Base-by-base conservation (phyloP, 2,329 filamentous ascomycete species). In the Bipolaris sorokiniana region DNA sequence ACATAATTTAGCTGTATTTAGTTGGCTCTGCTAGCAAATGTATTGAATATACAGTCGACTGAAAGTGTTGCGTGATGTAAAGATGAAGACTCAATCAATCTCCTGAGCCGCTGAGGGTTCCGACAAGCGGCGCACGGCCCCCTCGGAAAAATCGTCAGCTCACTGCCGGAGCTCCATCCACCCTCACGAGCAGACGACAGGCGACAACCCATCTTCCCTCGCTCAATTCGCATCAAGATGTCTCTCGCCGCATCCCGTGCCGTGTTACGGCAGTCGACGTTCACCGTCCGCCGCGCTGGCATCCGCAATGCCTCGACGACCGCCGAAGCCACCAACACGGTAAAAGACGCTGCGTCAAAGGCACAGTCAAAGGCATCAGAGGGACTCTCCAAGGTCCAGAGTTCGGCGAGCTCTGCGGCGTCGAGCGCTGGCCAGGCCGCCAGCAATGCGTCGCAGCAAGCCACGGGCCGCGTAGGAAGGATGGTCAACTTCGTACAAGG, bases 401-500 rank as follows among this genome's bases (percentile, higher is more conserved):
- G 90, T 70, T 88, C 91, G 51, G 93, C 92, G 69, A 91, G 91
- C 55, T 88, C 90, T 60, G 90, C 88, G 60, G 83, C 96, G 70
- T 84, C 85, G 68, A 88, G 86, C 75, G 91, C 90, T 68, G 90
- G 90, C 55, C 86, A 86, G 75, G 85, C 67, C 15, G 65, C 69
- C 47, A 58, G 59, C 53, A 69, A 67, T 56, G 66, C 86, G 54
- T 80, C 89, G 28, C 56, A 52, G 41, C 61, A 62, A 54, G 61
- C 63, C 37, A 60, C 59, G 15, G 90, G 71, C 93, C 91, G 61
- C 92, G 91, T 72, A 87, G 85, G 61, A 57, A 51, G 61, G 78
- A 75, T 93, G 67, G 85, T 97, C 77, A 83, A 83, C 69, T 90
- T 93, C 73, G 83, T 95, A 73, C 91, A 97, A 85, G 89, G 95